Base-by-base conservation (phyloP, 1,284 basidiomycete species). In the Ustilago nuda region DNA sequence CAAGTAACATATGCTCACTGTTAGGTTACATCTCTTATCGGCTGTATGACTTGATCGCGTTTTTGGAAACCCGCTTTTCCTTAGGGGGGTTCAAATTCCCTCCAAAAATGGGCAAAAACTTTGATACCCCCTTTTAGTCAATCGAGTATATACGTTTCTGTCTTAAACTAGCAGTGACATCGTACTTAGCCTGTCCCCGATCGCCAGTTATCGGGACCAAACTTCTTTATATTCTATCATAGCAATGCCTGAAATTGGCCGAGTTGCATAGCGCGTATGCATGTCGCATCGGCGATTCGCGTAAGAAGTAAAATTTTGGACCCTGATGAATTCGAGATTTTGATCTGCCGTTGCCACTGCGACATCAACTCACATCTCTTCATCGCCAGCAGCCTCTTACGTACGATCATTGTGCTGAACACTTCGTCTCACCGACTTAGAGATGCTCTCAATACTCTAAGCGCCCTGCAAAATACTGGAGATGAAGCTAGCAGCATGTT, bases 401-500 rank as follows among this genome's bases (percentile, higher is more conserved):
- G 23, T 27, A 27, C 23, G 23, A 27, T 27, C 23, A 27, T 27
- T 27, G 23, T 27, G 17, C 43, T 19, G 7, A 19, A 45, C 27
- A 9, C 7, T 19, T 19, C 1, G 23, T 11, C 19, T 19, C 27
- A 27, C 11, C n/a, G 19, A 23, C 46, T 23, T 30, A 30, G 19
- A 23, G 7, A 23, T 30, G 46, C n/a, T 23, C 13, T 30, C 46
- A 27, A 23, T 48, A 27, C 1, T 2, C 23, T 48, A 19, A 55
- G 11, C 19, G 23, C 4, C 36, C 53, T 6, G 19, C 32, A 23
- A 17, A 32, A 30, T 13, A 32, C 15, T 11, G 36, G 50, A 50
- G 43, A 70, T 71, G 68, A 71, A 66, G 55, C 19, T 51, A 41
- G 55, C 68, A 54, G 62, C 58, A 61, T 61, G 62, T 52, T 55